phyloP scores from a whole-genome alignment of 352 stramenopile species.

The Globisporangium okanoganense region DNA sequence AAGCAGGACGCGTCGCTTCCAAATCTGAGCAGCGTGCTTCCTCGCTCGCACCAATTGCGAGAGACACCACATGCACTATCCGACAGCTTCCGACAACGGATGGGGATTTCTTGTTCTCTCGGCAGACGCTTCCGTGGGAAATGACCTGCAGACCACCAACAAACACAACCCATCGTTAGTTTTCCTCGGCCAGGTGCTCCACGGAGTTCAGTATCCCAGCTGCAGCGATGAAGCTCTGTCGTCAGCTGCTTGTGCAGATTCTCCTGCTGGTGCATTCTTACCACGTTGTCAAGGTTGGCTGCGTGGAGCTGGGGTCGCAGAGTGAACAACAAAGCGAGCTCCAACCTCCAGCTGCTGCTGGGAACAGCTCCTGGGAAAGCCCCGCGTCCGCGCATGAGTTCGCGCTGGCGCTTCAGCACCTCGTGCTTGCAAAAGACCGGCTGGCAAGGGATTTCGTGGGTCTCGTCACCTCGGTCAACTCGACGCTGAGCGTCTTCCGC shows the following conservation, averaged over 20 bases:
- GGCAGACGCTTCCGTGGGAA: neutral
- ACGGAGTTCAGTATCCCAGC: too few species aligned
- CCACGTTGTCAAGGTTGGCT: neutral
- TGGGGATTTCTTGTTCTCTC: neutral
- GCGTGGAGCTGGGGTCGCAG: neutral
- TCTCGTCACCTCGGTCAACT: neutral
- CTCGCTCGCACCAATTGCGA: too few species aligned
- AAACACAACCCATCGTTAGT: too few species aligned
- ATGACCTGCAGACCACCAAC: neutral
- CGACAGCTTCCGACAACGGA: neutral
- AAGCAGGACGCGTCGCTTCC: too few species aligned
- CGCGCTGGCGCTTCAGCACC: neutral
- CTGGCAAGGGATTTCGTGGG: neutral
- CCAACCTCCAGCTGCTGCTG: neutral
- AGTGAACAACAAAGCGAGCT: neutral
- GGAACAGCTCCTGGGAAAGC: neutral
- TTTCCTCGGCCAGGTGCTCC: too few species aligned
- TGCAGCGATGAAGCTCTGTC: neutral
- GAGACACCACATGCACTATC: neutral
- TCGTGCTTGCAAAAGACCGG: neutral
- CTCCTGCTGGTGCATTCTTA: neutral
- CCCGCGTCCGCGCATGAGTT: neutral
- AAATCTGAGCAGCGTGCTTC: too few species aligned
- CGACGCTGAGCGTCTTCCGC: neutral
- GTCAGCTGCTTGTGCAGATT: neutral